Evolutionary conservation across 1,284 basidiomycete genomes (phyloP), one percentile per base, ranked within the genome.

Genomic region (Sporisorium sorghi): DNA sequence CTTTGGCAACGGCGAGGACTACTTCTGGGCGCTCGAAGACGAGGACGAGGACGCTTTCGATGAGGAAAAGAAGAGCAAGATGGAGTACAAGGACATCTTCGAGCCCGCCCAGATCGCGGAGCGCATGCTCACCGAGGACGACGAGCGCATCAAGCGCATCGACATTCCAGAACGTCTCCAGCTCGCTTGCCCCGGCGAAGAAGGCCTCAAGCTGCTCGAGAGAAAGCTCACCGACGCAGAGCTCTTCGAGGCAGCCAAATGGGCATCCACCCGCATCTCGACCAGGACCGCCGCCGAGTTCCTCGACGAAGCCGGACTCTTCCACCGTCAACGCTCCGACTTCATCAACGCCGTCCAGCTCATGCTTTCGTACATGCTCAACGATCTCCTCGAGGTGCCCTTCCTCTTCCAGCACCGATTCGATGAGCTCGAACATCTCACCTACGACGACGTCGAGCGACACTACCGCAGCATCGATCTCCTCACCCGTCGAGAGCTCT

Each of bases 111-210:
- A 98, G 87, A 98, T 99, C 82, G 90, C 90, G 73, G 92, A 91
- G 67, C 90, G 93, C 54, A 89, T 95, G 87, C 87, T 99, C 46
- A 97, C 94, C 5, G 93, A 96, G 74, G 94, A 94, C 70, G 97
- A 99, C 85, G 93, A 97, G 57, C 80, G 80, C 23, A 88, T 94
- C 56, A 94, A 98, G 77, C 91, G 94, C 58, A 90, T 90, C 82
- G 97, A 99, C 86, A 90, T 93, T 44, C 97, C 97, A 0, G 97
- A 99, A 85, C 91, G 97, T 50, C 94, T 97, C 90, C 97, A 99
- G 85, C 89, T 99, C 28, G 89, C 91, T 17, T 92, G 91, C 26
- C 78, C 80, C 9, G 76, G 74, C 53, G 74, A 93, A 49, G 86
- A 86, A 10, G 80, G 82, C 14, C 73, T 81, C 58, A 90, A 91